Conservation (phyloP, 78 protist genomes). For the Protostelium mycophagum region DNA sequence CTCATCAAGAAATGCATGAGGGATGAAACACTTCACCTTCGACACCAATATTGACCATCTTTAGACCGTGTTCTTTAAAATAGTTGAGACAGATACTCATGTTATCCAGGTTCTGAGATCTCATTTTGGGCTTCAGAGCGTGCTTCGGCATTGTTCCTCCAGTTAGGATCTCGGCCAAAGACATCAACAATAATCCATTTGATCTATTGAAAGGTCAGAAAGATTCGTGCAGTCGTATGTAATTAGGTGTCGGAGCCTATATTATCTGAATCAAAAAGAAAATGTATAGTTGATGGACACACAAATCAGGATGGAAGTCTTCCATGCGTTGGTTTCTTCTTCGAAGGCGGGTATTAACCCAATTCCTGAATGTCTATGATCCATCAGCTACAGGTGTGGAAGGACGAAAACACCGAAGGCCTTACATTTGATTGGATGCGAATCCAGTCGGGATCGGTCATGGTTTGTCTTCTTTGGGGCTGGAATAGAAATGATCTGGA, state of each 20-base stretch:
- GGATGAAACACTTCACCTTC: conserved; percentile 33
- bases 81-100: conserved; percentile 34
- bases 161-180: conserved; percentile 74
- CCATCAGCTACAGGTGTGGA: not conserved
- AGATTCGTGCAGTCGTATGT: not conserved
- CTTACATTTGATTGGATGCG: not conserved
- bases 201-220: not conserved
- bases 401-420: not conserved
- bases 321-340: conserved; percentile 58
- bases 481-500: too few species aligned
- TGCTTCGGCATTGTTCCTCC: conserved; percentile 43
- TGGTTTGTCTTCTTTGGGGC: too few species aligned
- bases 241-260: too few species aligned
- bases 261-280: not conserved
- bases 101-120: conserved; percentile 71
- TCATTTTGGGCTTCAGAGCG: conserved; percentile 34
- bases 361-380: conserved; percentile 73
- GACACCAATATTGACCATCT: conserved; percentile 73
- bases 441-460: not conserved
- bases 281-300: conserved; percentile 9
- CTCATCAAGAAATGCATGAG: too few species aligned
- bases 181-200: conserved; percentile 69
- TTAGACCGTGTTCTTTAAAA: conserved; percentile 52
- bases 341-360: conserved; percentile 79
- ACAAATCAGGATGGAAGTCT: conserved; percentile 66